Percentiles rank a stretch among this genome's conserved stretches.
Conservation (phyloP, 257 asterid genomes). For the Nicotiana attenuata region DNA sequence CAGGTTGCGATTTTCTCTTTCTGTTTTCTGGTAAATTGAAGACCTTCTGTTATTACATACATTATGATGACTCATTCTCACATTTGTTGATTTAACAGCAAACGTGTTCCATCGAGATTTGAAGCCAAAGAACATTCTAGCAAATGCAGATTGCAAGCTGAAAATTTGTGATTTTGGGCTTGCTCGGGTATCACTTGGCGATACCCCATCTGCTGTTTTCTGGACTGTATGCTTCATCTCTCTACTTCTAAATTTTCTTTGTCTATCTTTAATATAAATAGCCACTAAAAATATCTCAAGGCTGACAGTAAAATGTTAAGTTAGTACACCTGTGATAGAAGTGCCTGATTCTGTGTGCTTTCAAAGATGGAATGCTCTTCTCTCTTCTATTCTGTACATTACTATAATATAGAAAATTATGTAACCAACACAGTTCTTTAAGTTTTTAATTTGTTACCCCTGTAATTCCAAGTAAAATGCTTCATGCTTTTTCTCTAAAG, state of each 20-base stretch:
- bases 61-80: not conserved
- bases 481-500: conserved; percentile 33
- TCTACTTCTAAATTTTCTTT: conserved; percentile 10
- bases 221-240: conserved; percentile 84
- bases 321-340: not conserved
- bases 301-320: not conserved
- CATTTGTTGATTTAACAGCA: conserved; percentile 45
- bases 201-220: conserved; percentile 92
- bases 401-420: not conserved
- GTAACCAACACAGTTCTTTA: not conserved
- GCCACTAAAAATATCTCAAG: not conserved
- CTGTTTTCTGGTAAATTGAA: not conserved
- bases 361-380: not conserved
- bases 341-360: not conserved
- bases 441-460: not conserved
- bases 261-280: conserved; percentile 3
- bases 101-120: conserved; percentile 89
- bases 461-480: conserved; percentile 7
- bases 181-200: conserved; percentile 93
- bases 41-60: not conserved
- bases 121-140: conserved; percentile 95
- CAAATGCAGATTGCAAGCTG: conserved; percentile 96
- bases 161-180: conserved; percentile 98
- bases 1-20: conserved; percentile 42
- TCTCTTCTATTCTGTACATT: not conserved